Percentiles rank a stretch among this genome's conserved stretches.
Evolutionary conservation across 2,329 filamentous ascomycete genomes (phyloP).

Genomic region (Phoma sp.): DNA sequence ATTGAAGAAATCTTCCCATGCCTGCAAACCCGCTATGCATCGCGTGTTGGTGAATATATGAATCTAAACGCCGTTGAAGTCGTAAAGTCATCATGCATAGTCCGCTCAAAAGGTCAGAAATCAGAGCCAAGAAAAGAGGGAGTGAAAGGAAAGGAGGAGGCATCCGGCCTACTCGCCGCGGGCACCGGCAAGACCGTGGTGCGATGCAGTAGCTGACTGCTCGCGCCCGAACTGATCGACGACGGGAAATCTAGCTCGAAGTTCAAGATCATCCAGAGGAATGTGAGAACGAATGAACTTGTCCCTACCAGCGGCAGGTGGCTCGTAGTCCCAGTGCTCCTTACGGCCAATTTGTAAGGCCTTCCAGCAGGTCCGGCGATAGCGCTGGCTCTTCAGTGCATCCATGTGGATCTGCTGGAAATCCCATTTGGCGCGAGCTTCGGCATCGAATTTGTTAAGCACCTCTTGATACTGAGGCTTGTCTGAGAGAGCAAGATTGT

Average conservation of each 20-base stretch:
- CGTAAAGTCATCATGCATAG: conserved; percentile 1
- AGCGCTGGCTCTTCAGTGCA: conserved; percentile 79
- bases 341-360: conserved; percentile 71
- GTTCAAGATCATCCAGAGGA: conserved; percentile 80
- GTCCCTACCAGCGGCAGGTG: conserved; percentile 70
- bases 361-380: conserved; percentile 78
- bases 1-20: background rate
- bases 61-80: conserved; percentile 9
- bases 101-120: conserved; percentile 1
- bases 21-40: background rate
- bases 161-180: conserved; percentile 36
- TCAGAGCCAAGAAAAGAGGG: background rate
- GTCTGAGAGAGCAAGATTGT: conserved; percentile 67
- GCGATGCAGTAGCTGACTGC: conserved; percentile 40
- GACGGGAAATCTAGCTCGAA: conserved; percentile 74
- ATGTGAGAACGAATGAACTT: conserved; percentile 84
- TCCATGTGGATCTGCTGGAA: conserved; percentile 77
- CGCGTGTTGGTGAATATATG: background rate
- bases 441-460: conserved; percentile 70
- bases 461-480: conserved; percentile 50
- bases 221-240: conserved; percentile 56
- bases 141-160: background rate
- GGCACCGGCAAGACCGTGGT: conserved; percentile 48
- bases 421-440: conserved; percentile 81
- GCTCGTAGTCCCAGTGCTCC: conserved; percentile 86